phyloP scores from a whole-genome alignment of 208 protist genomes.

The Blastocrithidia nonstop region DNA sequence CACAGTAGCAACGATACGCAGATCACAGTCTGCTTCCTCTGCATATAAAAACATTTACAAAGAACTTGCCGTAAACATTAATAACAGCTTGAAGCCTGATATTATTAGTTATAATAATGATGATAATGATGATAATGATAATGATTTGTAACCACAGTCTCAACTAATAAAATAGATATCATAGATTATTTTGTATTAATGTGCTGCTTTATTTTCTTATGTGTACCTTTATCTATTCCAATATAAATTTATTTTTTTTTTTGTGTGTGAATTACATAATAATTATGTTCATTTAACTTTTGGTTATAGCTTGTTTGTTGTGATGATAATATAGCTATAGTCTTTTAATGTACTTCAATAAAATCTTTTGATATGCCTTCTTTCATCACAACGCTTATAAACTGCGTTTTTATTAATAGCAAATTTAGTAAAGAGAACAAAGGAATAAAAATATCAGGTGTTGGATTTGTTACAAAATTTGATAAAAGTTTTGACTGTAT shows the following conservation, averaged over 20 bases:
- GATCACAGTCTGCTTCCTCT: too few relatives aligned
- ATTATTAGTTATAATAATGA: background rate
- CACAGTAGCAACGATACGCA: too few relatives aligned
- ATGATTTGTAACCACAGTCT: background rate
- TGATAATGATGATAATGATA: background rate
- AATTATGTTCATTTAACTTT: background rate
- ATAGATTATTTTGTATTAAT: background rate
- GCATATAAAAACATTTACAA: background rate
- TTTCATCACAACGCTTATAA: too few relatives aligned
- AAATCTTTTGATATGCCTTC: too few relatives aligned
- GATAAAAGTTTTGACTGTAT: too few relatives aligned
- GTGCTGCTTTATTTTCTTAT: background rate
- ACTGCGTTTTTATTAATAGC: slow-evolving; percentile 1
- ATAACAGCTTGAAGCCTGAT: background rate
- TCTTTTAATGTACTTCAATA: too few relatives aligned
- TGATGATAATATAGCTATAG: background rate
- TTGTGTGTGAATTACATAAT: background rate
- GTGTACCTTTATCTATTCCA: background rate
- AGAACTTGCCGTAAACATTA: background rate
- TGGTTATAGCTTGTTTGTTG: background rate
- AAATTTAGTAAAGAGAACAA: slow-evolving; percentile 5
- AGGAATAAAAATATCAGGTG: too few relatives aligned
- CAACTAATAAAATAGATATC: too few relatives aligned
- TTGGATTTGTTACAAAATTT: too few relatives aligned
- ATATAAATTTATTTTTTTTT: background rate